phyloP scores from a whole-genome alignment of 306 rosid genomes.

The Quercus gilva region DNA sequence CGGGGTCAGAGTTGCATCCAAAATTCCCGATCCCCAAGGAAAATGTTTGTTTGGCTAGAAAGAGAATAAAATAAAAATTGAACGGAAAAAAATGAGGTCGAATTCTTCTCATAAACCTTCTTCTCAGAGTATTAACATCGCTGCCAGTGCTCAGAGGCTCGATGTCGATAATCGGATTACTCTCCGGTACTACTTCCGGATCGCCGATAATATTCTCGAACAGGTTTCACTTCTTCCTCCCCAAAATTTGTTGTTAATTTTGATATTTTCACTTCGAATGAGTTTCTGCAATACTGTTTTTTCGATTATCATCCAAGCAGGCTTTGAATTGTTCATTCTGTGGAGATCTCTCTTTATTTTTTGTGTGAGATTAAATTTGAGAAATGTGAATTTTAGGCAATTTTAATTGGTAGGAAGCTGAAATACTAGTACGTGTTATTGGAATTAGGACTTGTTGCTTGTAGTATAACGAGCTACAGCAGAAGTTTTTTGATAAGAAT shows the following conservation, averaged over 20 bases:
- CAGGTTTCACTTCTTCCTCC: constrained; percentile 53
- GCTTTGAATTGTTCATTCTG: background rate
- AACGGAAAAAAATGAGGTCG: constrained; percentile 41
- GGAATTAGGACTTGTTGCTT: background rate
- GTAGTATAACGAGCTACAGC: background rate
- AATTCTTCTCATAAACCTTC: constrained; percentile 16
- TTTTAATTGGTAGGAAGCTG: background rate
- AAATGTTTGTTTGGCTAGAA: constrained; percentile 19
- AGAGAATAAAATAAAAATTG: background rate
- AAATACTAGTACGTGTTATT: background rate
- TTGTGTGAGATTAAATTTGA: background rate
- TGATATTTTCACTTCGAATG: background rate
- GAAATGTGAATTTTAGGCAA: background rate
- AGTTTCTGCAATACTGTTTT: background rate
- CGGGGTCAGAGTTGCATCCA: background rate
- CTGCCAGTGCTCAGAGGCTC: constrained; percentile 64
- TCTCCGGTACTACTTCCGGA: constrained; percentile 71
- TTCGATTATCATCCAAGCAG: background rate
- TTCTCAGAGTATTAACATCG: constrained; percentile 61
- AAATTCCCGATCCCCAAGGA: constrained; percentile 6
- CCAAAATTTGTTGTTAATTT: background rate
- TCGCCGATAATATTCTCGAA: constrained; percentile 80
- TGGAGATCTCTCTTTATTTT: background rate
- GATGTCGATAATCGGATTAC: constrained; percentile 79
- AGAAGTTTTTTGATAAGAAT: background rate